Percentiles rank a stretch among this genome's conserved stretches.
These are phyloP conservation scores for Penicillium sp. DNA, from an alignment of 2,329 filamentous ascomycete genomes.

Conservation along the genomic window DNA sequence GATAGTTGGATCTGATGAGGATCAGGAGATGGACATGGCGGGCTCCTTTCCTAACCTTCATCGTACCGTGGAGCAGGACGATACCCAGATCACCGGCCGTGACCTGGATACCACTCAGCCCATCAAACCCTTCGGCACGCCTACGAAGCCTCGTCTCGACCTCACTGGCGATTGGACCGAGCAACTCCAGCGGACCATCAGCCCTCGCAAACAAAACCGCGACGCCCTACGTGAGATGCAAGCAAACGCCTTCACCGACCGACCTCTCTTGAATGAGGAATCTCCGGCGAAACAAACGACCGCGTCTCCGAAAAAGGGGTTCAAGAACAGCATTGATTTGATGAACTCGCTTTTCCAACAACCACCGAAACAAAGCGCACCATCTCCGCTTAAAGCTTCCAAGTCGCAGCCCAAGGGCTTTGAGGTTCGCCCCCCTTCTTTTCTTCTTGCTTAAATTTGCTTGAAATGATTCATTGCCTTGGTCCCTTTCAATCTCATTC, in stretches of 20 bases:
- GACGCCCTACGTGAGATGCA: constrained; percentile 63
- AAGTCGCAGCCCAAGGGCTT: constrained; percentile 60
- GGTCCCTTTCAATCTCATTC: constrained; percentile 42
- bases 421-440: constrained; percentile 69
- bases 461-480: constrained; percentile 29
- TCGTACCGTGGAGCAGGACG: constrained; percentile 70
- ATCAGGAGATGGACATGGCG: constrained; percentile 76
- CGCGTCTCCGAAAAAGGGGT: constrained; percentile 51
- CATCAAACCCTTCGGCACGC: constrained; percentile 42
- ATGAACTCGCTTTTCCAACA: constrained; percentile 91
- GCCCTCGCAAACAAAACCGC: constrained; percentile 86
- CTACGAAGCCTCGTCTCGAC: constrained; percentile 48
- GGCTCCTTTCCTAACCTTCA: constrained; percentile 68
- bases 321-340: constrained; percentile 84
- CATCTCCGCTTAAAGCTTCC: constrained; percentile 50
- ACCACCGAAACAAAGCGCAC: constrained; percentile 44
- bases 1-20: constrained; percentile 57
- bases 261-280: constrained; percentile 33
- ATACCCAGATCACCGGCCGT: constrained; percentile 42
- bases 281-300: constrained; percentile 25
- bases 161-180: constrained; percentile 85
- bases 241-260: constrained; percentile 51
- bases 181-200: constrained; percentile 88
- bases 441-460: constrained; percentile 24
- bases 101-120: constrained; percentile 45